These are phyloP conservation scores for Amanita muscaria DNA, from an alignment of 768 basidiomycete species.

Conservation along the genomic window DNA sequence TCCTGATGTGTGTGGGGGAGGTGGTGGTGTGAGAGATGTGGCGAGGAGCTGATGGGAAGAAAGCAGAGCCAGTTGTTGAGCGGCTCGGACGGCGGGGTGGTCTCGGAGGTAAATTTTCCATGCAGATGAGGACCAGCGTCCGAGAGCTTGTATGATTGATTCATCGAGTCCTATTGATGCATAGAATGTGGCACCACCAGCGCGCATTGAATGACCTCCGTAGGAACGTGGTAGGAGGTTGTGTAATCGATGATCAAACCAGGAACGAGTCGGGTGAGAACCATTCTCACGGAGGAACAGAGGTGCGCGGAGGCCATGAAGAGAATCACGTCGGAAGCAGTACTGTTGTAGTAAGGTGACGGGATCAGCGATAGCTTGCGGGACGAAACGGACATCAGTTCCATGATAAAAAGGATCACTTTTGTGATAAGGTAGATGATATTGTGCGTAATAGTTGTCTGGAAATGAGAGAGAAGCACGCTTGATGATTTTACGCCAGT, in stretches of 20 bases:
- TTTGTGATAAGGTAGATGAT: constrained; percentile 24
- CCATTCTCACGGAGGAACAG: constrained; percentile 17
- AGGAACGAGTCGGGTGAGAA: constrained; percentile 12
- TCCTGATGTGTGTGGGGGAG: constrained; percentile 13
- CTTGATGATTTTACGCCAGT: constrained; percentile 22
- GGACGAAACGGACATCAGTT: constrained; percentile 15
- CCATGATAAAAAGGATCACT: constrained; percentile 20
- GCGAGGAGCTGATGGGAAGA: constrained; percentile 6
- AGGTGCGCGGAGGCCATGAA: background rate
- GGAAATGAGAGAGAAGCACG: constrained; percentile 14
- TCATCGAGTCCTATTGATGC: constrained; percentile 16
- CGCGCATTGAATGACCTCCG: constrained; percentile 18
- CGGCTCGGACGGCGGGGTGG: constrained; percentile 13
- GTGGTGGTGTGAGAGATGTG: constrained; percentile 13
- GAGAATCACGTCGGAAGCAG: constrained; percentile 7
- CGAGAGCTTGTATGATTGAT: constrained; percentile 17
- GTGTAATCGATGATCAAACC: background rate
- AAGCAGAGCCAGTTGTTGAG: constrained; percentile 10
- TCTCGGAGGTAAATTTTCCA: constrained; percentile 19
- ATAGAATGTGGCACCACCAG: constrained; percentile 19
- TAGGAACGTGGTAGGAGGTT: constrained; percentile 4
- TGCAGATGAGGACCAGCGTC: constrained; percentile 18
- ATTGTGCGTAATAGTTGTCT: constrained; percentile 8
- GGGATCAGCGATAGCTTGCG: constrained; percentile 14
- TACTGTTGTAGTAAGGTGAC: constrained; percentile 14